A percentile compares a stretch with the other conserved stretches of the same genome.
These are phyloP conservation scores for Malus hybrid DNA, from an alignment of 331 rosid genomes.

Conservation along the genomic window DNA sequence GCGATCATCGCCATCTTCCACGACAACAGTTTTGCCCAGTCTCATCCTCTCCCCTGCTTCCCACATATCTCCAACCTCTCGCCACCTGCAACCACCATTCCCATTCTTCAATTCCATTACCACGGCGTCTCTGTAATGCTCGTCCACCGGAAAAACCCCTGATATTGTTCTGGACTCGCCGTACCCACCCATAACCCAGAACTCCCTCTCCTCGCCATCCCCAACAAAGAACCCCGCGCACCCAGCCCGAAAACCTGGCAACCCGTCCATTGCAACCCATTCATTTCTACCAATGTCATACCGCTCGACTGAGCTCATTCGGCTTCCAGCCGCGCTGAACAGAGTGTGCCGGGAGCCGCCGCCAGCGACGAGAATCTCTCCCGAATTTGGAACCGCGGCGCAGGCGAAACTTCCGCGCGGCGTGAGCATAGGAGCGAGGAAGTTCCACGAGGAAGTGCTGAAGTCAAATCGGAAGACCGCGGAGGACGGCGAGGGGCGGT, in stretches of 20 bases:
- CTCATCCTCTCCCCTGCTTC: constrained; percentile 46
- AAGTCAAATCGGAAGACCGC: constrained; percentile 51
- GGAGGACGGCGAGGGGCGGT: constrained; percentile 63
- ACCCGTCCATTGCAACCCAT: constrained; percentile 62
- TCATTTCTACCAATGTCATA: constrained; percentile 52
- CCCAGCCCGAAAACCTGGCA: constrained; percentile 73
- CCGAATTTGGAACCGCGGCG: constrained; percentile 23
- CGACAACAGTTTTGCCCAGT: constrained; percentile 70
- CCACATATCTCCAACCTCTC: constrained; percentile 75
- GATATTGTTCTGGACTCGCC: constrained; percentile 73
- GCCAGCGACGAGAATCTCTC: constrained; percentile 64
- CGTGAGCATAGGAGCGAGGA: constrained; percentile 54
- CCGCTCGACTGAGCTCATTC: constrained; percentile 65
- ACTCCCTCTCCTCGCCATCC: constrained; percentile 39
- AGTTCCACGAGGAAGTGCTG: constrained; percentile 40
- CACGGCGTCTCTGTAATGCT: constrained; percentile 56
- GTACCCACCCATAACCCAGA: constrained; percentile 92
- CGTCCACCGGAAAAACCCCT: constrained; percentile 81
- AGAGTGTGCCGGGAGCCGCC: constrained; percentile 76
- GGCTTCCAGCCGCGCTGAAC: constrained; percentile 68
- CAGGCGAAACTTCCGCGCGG: constrained; percentile 89
- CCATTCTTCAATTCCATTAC: constrained; percentile 51
- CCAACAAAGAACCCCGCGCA: constrained; percentile 71
- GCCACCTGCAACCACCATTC: constrained; percentile 43
- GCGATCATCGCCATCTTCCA: constrained; percentile 28